Percentiles rank a stretch among this genome's conserved stretches.
Conservation (phyloP, 1,284 basidiomycete genomes). For the Athelia psychrophila region DNA sequence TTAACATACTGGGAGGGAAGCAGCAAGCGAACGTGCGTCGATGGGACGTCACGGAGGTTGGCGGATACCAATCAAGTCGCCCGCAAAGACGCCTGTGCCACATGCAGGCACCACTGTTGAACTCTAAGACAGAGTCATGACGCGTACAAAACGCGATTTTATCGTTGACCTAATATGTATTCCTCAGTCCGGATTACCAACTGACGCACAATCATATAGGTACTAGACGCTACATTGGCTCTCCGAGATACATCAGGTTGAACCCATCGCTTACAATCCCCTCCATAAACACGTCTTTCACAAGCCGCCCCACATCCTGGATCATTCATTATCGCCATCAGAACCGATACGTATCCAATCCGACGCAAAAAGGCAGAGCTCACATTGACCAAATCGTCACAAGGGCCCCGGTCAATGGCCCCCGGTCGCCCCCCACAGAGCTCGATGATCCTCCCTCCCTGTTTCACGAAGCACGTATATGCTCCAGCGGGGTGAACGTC, state of each 20-base stretch:
- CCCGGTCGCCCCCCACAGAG: slow-evolving; percentile 76
- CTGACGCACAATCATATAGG: too few relatives aligned
- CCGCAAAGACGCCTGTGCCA: too few relatives aligned
- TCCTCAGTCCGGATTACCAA: too few relatives aligned
- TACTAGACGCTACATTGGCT: neutral
- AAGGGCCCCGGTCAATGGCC: slow-evolving; percentile 77
- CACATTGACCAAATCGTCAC: slow-evolving; percentile 59
- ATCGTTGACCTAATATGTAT: too few relatives aligned
- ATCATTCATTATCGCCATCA: neutral
- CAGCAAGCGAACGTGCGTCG: too few relatives aligned
- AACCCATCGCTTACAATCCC: slow-evolving; percentile 55
- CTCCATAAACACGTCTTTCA: slow-evolving; percentile 64
- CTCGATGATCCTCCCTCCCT: slow-evolving; percentile 67
- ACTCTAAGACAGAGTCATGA: too few relatives aligned
- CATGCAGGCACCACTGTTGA: too few relatives aligned
- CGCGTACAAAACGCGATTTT: too few relatives aligned
- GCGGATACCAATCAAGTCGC: too few relatives aligned
- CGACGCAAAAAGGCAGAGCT: slow-evolving; percentile 8
- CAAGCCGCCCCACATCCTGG: slow-evolving; percentile 70
- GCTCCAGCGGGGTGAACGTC: slow-evolving; percentile 74
- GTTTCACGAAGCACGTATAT: slow-evolving; percentile 82
- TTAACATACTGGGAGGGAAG: too few relatives aligned
- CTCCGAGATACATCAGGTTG: slow-evolving; percentile 46
- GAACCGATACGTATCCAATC: too few relatives aligned
- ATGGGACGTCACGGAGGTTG: too few relatives aligned